Evolutionary conservation across 495 filamentous ascomycete genomes (phyloP).

Genomic region (Xylaria longipes): DNA sequence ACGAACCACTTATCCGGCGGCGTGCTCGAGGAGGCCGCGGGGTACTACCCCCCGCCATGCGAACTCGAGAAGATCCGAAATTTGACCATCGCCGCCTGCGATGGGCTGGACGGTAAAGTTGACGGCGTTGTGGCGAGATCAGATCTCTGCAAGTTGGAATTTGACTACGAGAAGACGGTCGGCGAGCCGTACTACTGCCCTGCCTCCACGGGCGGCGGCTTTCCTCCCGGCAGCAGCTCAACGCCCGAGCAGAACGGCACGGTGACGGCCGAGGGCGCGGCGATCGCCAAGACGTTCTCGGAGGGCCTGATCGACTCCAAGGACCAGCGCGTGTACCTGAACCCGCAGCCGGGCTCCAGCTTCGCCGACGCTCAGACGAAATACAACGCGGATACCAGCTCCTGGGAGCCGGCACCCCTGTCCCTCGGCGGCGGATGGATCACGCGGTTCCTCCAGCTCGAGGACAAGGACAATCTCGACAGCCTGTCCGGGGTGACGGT

Average conservation of each 20-base stretch:
- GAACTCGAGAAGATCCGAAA: conserved; percentile 38
- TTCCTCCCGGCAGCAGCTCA: conserved; percentile 20
- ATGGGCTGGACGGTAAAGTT: conserved; percentile 40
- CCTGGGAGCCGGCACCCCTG: conserved; percentile 46
- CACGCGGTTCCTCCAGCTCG: conserved; percentile 39
- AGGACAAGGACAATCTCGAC: conserved; percentile 44
- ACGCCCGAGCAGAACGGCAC: conserved; percentile 55
- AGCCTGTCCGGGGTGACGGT: conserved; percentile 54
- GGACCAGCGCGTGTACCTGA: conserved; percentile 54
- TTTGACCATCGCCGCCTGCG: conserved; percentile 39
- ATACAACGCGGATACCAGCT: conserved; percentile 48
- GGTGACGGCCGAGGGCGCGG: conserved; percentile 47
- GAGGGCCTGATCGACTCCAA: conserved; percentile 53
- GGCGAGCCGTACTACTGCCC: conserved; percentile 59
- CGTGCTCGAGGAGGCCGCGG: conserved; percentile 26
- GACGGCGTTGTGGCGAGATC: conserved; percentile 35
- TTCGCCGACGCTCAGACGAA: conserved; percentile 52
- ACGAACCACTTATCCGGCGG: conserved; percentile 55
- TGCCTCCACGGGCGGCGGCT: conserved; percentile 33
- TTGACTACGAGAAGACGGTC: conserved; percentile 46
- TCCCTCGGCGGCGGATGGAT: conserved; percentile 50
- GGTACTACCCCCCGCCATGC: conserved; percentile 29
- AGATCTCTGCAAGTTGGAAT: conserved; percentile 32
- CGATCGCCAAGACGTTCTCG: conserved; percentile 48
- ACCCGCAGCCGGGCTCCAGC: conserved; percentile 47